A percentile compares a stretch with the other conserved stretches of the same genome.
Evolutionary conservation across 306 rosid species (phyloP).

Genomic region (Echinosophora koreensis): DNA sequence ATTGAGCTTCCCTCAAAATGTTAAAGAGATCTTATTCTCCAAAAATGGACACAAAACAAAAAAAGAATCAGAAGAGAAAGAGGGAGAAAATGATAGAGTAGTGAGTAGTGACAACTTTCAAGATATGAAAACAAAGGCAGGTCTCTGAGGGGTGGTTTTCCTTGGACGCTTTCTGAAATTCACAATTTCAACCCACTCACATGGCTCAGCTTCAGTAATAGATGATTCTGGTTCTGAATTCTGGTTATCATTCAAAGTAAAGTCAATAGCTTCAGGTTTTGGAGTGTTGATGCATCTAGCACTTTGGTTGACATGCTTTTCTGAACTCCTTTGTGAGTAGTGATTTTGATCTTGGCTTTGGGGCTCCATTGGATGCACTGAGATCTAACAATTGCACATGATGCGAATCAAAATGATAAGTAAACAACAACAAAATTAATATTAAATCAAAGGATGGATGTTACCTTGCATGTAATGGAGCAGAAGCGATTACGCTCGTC

Average conservation of each 20-base stretch:
- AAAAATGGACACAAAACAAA: constrained; percentile 32
- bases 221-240: constrained; percentile 74
- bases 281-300: constrained; percentile 43
- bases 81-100: constrained; percentile 30
- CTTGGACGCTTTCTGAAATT: constrained; percentile 81
- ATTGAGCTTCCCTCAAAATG: constrained; percentile 50
- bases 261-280: constrained; percentile 54
- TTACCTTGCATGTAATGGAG: constrained; percentile 96
- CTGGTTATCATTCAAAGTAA: constrained; percentile 53
- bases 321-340: constrained; percentile 41
- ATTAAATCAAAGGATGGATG: constrained; percentile 20
- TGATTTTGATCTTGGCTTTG: constrained; percentile 47
- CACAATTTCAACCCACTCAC: constrained; percentile 70
- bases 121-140: constrained; percentile 60
- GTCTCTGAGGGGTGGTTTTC: constrained; percentile 80
- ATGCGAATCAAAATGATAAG: constrained; percentile 28
- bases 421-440: constrained; percentile 16
- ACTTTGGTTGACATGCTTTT: constrained; percentile 46
- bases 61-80: constrained; percentile 32
- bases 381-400: constrained; percentile 49
- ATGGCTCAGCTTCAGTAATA: constrained; percentile 81
- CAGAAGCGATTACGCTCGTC: constrained; percentile 87
- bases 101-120: constrained; percentile 29
- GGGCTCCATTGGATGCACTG: constrained; percentile 56
- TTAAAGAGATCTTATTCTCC: constrained; percentile 45